Base-by-base conservation (phyloP, 163 green algal species). In the Volvox carteri region DNA sequence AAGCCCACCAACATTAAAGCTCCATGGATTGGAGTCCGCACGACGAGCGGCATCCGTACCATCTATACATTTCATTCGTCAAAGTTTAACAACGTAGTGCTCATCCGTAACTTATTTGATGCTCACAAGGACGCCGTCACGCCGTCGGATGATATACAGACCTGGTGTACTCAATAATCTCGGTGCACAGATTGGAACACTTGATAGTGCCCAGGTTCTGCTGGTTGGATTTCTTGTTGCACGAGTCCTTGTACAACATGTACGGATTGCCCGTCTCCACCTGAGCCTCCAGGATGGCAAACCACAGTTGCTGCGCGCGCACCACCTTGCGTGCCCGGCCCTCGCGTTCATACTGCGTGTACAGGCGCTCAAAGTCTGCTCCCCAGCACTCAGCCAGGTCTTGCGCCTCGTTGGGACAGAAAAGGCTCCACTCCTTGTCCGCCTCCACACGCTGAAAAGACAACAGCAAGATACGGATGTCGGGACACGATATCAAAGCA, bases 171-270 rank as follows among this genome's bases (percentile, higher is more conserved):
- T 99, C 97, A 35, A 99, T 90, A 87, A 99, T 99, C 91, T 99
- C 98, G 0, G 98, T 99, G 96, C 98, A 99, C 62, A 99, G 96
- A 95, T 99, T 99, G 94, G 92, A 97, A 91, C 95, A 99, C 92
- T 99, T 98, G 96, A 99, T 99, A 78, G 98, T 99, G 86, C 98
- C 98, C 89, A 99, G 95, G 91, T 99, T 99, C 94, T 99, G 95
- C 92, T 93, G 90, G 84, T 93, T 93, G 23, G 50, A 86, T 77
- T 93, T 93, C 28, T 46, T 2, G 78, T 93, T 93, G 75, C 78
- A 85, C n/a, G 30, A 77, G 89, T 99, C 97, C 96, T 99, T 99
- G 97, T 96, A 99, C 48, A 99, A 96, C 97, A 99, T 99, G 95
- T 98, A 98, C 30, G 97, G 97, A 92, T 98, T 98, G 89, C 97